Conservation (phyloP, 2,329 filamentous ascomycete genomes). For the Mycocentrospora acerina region DNA sequence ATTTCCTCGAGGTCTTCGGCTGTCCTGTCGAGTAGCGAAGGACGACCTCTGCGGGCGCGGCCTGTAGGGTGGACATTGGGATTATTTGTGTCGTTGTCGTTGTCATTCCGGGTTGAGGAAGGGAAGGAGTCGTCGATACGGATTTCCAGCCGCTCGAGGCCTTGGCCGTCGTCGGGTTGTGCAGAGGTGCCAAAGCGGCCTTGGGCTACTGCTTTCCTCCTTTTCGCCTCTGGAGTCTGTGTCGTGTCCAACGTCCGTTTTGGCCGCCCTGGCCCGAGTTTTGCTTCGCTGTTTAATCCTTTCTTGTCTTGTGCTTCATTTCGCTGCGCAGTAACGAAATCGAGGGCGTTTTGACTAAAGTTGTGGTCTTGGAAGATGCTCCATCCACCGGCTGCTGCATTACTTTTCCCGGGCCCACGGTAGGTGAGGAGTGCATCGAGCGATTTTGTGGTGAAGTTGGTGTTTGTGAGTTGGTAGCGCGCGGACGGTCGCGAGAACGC, state of each 20-base stretch:
- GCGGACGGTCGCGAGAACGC: slow-evolving; percentile 74
- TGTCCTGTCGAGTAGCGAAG: slow-evolving; percentile 38
- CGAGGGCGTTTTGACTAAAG: slow-evolving; percentile 53
- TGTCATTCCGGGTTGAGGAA: slow-evolving; percentile 6
- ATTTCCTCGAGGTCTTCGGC: slow-evolving; percentile 32
- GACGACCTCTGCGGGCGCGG: slow-evolving; percentile 29
- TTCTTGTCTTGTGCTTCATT: slow-evolving; percentile 20
- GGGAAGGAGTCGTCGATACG: slow-evolving; percentile 51
- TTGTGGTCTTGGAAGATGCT: slow-evolving; percentile 71
- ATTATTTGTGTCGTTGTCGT: slow-evolving; percentile 17
- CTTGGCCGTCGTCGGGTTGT: slow-evolving; percentile 8
- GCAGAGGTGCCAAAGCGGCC: slow-evolving; percentile 67
- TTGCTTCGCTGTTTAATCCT: slow-evolving; percentile 14
- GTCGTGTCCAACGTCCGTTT: slow-evolving; percentile 29
- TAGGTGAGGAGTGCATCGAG: slow-evolving; percentile 69
- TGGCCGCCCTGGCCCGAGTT: slow-evolving; percentile 26
- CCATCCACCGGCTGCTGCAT: slow-evolving; percentile 76
- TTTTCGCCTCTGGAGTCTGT: slow-evolving; percentile 50
- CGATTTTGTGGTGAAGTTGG: slow-evolving; percentile 70
- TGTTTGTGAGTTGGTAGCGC: slow-evolving; percentile 68
- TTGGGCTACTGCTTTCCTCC: slow-evolving; percentile 61
- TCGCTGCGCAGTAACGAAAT: slow-evolving; percentile 42
- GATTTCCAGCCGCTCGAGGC: slow-evolving; percentile 53
- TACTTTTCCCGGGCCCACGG: slow-evolving; percentile 68
- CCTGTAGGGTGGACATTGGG: slow-evolving; percentile 17